Evolutionary conservation across 78 protist species (phyloP).

Genomic region (Dictyostelium brefeldianum): DNA sequence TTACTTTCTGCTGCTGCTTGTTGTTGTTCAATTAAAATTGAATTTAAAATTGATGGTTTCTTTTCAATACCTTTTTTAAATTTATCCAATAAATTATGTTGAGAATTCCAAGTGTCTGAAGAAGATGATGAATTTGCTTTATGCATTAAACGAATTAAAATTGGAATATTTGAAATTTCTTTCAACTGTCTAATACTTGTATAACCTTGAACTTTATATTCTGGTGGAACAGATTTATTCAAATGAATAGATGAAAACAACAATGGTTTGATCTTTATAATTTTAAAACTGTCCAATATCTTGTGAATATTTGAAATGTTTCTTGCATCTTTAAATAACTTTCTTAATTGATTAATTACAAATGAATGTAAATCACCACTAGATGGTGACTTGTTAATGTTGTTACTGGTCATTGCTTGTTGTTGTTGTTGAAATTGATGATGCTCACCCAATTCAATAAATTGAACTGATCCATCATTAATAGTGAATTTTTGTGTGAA

Average conservation of each 20-base stretch:
- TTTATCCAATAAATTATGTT: slow-evolving; percentile 48
- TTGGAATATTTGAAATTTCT: slow-evolving; percentile 57
- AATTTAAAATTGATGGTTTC: slow-evolving; percentile 20
- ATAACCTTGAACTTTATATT: not conserved
- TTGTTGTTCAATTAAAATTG: not conserved
- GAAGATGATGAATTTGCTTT: slow-evolving; percentile 1
- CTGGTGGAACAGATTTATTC: slow-evolving; percentile 66
- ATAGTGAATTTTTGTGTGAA: slow-evolving; percentile 43
- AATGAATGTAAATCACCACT: slow-evolving; percentile 9
- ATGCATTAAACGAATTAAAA: slow-evolving; percentile 30
- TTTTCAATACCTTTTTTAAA: slow-evolving; percentile 27
- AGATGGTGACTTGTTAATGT: not conserved
- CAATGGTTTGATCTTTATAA: slow-evolving; percentile 51
- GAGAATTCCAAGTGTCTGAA: slow-evolving; percentile 25
- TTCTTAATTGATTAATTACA: slow-evolving; percentile 35
- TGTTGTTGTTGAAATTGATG: slow-evolving; percentile 23
- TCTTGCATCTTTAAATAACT: slow-evolving; percentile 62
- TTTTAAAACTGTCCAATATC: slow-evolving; percentile 34
- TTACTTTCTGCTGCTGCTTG: not conserved
- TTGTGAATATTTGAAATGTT: slow-evolving; percentile 39
- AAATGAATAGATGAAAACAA: slow-evolving; percentile 59
- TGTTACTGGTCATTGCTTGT: not conserved
- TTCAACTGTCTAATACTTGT: slow-evolving; percentile 37
- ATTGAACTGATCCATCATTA: slow-evolving; percentile 43
- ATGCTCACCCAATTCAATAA: slow-evolving; percentile 61